Percentiles rank a stretch among this genome's conserved stretches.
Conservation (phyloP, 768 basidiomycete species). For the Tricholoma hemisulphureum region DNA sequence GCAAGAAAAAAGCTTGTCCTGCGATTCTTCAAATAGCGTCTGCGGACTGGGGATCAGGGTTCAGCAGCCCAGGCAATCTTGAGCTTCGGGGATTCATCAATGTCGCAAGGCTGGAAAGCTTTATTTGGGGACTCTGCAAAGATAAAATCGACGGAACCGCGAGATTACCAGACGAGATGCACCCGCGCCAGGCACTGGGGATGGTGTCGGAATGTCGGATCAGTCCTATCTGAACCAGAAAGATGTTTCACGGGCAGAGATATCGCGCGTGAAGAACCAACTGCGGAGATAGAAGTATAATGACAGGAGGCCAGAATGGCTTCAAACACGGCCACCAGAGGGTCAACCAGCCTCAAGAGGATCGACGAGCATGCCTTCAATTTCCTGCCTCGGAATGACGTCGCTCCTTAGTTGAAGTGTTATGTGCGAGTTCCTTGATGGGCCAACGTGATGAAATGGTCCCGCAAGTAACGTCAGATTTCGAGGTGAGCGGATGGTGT, state of each 20-base stretch:
- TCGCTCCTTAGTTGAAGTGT: slow-evolving; percentile 8
- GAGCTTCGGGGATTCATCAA: too few relatives aligned
- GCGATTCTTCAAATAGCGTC: slow-evolving; percentile 17
- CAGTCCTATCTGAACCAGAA: neutral
- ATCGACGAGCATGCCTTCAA: slow-evolving; percentile 21
- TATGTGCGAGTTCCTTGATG: slow-evolving; percentile 10
- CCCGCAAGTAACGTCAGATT: slow-evolving; percentile 18
- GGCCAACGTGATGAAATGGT: slow-evolving; percentile 22
- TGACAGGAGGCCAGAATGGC: slow-evolving; percentile 24
- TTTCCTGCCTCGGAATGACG: slow-evolving; percentile 23
- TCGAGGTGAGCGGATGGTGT: slow-evolving; percentile 22
- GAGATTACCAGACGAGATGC: neutral
- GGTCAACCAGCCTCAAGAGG: slow-evolving; percentile 12
- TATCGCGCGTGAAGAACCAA: slow-evolving; percentile 19
- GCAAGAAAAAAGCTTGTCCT: slow-evolving; percentile 22
- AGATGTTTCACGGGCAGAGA: slow-evolving; percentile 14
- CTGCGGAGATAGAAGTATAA: slow-evolving; percentile 22
- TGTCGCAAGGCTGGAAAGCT: neutral
- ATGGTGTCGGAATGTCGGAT: neutral
- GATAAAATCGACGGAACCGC: neutral
- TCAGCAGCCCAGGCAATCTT: slow-evolving; percentile 27
- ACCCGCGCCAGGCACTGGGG: neutral
- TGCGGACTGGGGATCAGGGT: slow-evolving; percentile 26
- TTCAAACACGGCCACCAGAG: slow-evolving; percentile 16
- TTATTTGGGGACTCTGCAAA: slow-evolving; percentile 4